Percentiles rank a stretch among this genome's conserved stretches.
Conservation (phyloP, 345 rosid species). For the Sisymbrium altissimum region DNA sequence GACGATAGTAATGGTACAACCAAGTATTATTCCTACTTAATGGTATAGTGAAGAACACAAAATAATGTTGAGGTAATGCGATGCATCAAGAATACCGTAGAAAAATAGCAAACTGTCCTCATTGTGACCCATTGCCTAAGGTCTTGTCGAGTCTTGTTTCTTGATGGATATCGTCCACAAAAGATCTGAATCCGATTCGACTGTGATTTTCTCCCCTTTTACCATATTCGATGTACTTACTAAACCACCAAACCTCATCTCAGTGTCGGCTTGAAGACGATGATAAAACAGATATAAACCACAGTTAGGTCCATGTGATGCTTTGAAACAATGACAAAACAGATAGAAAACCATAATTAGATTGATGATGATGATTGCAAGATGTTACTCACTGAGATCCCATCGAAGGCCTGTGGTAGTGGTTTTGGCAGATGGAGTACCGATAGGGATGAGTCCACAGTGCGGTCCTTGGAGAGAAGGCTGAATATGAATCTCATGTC, state of each 20-base stretch:
- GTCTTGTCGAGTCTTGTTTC: conserved; percentile 18
- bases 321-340: not conserved
- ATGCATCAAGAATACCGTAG: not conserved
- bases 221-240: conserved; percentile 80
- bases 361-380: not conserved
- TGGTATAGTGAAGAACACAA: not conserved
- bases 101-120: not conserved
- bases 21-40: not conserved
- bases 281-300: not conserved
- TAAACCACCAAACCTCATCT: conserved; percentile 82
- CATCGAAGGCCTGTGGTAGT: conserved; percentile 87
- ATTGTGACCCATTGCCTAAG: not conserved
- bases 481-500: conserved; percentile 59
- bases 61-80: not conserved
- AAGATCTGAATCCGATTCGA: conserved; percentile 74
- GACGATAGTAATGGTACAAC: not conserved
- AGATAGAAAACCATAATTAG: not conserved
- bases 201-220: conserved; percentile 55
- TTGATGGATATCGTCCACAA: conserved; percentile 92
- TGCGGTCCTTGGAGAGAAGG: conserved; percentile 75
- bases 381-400: conserved; percentile 73
- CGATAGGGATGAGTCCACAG: conserved; percentile 90
- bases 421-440: conserved; percentile 60
- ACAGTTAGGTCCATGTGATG: not conserved
- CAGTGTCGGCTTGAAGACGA: conserved; percentile 43